Percentiles rank a stretch among this genome's conserved stretches.
These are phyloP conservation scores for Begonia fuchsioides DNA, from an alignment of 306 rosid species.

Conservation along the genomic window DNA sequence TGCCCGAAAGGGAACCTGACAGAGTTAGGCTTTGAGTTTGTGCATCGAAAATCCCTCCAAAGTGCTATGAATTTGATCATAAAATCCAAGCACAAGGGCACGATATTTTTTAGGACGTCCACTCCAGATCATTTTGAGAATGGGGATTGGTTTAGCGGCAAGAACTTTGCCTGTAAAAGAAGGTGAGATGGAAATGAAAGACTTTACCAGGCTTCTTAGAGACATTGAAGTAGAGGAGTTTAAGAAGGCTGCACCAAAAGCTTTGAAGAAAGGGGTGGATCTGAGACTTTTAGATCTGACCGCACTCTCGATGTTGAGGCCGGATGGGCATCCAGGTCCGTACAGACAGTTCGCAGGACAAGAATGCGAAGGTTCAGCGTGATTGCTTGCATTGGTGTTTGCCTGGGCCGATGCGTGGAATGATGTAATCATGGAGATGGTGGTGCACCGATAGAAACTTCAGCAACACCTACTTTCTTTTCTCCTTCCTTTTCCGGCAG, in stretches of 20 bases:
- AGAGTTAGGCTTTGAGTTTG: slow-evolving; percentile 65
- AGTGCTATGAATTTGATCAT: slow-evolving; percentile 21
- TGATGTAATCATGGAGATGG: slow-evolving; percentile 43
- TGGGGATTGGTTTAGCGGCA: slow-evolving; percentile 65
- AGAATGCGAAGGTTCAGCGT: slow-evolving; percentile 40
- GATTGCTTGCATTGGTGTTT: slow-evolving; percentile 91
- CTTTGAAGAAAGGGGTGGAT: slow-evolving; percentile 26
- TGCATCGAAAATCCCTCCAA: slow-evolving; percentile 42
- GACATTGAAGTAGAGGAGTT: slow-evolving; percentile 56
- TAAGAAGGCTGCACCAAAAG: slow-evolving; percentile 50
- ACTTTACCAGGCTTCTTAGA: slow-evolving; percentile 13
- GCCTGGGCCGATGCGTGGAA: slow-evolving; percentile 86
- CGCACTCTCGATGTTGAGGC: slow-evolving; percentile 47
- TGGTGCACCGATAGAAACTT: slow-evolving; percentile 1
- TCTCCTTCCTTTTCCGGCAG: no score
- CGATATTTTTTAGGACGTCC: slow-evolving; percentile 47
- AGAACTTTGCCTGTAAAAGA: slow-evolving; percentile 34
- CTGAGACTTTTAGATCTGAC: slow-evolving; percentile 57
- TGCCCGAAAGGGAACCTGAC: slow-evolving; percentile 61
- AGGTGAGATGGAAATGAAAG: slow-evolving; percentile 45
- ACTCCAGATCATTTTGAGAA: slow-evolving; percentile 67
- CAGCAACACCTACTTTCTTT: no score
- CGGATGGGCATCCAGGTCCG: slow-evolving; percentile 84
- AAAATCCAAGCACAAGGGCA: no score
- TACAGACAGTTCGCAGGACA: slow-evolving; percentile 58